phyloP scores from a whole-genome alignment of 345 rosid species.

The Mallotus nudiflorus region DNA sequence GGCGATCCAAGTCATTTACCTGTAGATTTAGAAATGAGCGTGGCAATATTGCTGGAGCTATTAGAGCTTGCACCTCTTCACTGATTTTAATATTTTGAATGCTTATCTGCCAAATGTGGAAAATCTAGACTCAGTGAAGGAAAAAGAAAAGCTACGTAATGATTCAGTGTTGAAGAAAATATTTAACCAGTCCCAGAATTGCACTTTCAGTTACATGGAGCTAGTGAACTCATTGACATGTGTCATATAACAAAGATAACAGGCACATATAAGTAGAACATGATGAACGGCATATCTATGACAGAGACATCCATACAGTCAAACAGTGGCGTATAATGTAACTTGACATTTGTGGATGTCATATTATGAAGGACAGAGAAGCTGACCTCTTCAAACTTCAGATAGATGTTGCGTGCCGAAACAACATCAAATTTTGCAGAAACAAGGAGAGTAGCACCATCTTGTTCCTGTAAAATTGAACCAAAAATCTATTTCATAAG shows the following conservation, averaged over 20 bases:
- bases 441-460: constrained; percentile 88
- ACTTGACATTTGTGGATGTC: constrained; percentile 13
- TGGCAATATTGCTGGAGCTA: constrained; percentile 87
- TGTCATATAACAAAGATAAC: neutral
- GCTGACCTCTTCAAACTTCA: constrained; percentile 90
- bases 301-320: neutral
- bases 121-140: neutral
- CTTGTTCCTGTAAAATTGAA: constrained; percentile 58
- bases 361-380: constrained; percentile 21
- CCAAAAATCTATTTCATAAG: neutral
- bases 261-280: neutral
- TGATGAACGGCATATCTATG: neutral
- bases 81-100: constrained; percentile 74
- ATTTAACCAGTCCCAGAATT: neutral
- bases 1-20: constrained; percentile 34
- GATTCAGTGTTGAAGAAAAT: neutral
- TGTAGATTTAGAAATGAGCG: constrained; percentile 76
- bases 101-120: constrained; percentile 54
- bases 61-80: constrained; percentile 70
- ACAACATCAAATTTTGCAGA: constrained; percentile 76
- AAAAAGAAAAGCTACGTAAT: neutral
- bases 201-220: neutral
- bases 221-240: neutral
- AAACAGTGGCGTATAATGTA: constrained; percentile 8
- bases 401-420: constrained; percentile 74